Evolutionary conservation across 129 eudicot genomes (phyloP), one percentile per base, ranked within the genome.

Genomic region (Heracleum sosnowskyi): DNA sequence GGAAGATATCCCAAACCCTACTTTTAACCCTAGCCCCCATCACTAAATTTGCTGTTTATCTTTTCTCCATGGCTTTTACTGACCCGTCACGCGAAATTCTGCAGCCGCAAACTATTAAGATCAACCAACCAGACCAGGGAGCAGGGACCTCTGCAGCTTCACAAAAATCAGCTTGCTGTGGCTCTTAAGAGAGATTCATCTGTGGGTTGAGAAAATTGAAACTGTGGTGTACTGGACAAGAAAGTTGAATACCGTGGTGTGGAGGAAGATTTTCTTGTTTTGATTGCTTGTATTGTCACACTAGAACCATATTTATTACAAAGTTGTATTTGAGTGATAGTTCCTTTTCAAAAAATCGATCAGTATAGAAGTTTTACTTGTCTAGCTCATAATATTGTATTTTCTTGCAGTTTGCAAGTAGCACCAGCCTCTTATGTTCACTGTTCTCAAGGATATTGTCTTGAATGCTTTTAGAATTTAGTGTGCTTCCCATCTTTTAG

Each of bases 101-200:
- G 89, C 92, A 90, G 92, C 92, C 96, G 76, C 96, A 88, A 60
- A 74, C 92, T 42, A 86, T 90, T 53, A 84, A 83, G 91, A 90
- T 90, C 42, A 83, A 79, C 79, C 96, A 85, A 83, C 85, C 85
- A 18, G 91, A 88, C 29, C 91, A 81, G 81, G 78, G 81, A 39
- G 88, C 60, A 62, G 96, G 96, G 79, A 68, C 91, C 76, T 84
- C 89, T 74, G 87, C 84, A 80, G 79, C 87, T 72, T 81, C 86
- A 15, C 86, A 84, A 80, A 88, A 84, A 76, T 87, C 96, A 78
- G 87, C 90, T 63, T 87, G 96, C 81, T 90, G 96, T 86, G 96
- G 95, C 31, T 87, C 91, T 70, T 89, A 81, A 87, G 60, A 62
- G 42, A 51, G 1, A 53, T 53, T 45, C 70, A 51, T 81, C 60